These are phyloP conservation scores for Millerago galiae DNA, from an alignment of 805 yeast genomes.

Conservation along the genomic window DNA sequence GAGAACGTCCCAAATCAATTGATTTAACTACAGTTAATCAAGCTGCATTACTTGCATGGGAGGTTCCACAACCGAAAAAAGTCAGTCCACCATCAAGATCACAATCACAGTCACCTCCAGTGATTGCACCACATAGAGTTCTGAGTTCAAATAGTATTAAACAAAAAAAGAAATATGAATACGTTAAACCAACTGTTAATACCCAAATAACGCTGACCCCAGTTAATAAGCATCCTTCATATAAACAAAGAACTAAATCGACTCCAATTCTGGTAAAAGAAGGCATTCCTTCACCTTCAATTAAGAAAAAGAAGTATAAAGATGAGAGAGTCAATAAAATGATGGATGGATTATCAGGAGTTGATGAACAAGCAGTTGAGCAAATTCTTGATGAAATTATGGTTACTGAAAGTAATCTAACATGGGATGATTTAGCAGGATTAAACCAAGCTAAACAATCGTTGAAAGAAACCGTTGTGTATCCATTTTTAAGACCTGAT, in stretches of 20 bases:
- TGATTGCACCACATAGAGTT: not conserved
- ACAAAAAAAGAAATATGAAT: slow-evolving; percentile 17
- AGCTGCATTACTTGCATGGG: slow-evolving; percentile 25
- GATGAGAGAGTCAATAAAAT: slow-evolving; percentile 23
- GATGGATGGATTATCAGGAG: slow-evolving; percentile 44
- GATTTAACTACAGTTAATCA: slow-evolving; percentile 20
- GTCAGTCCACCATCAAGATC: slow-evolving; percentile 9
- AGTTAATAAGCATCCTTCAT: slow-evolving; percentile 2
- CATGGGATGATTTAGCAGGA: slow-evolving; percentile 96
- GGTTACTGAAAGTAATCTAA: slow-evolving; percentile 83
- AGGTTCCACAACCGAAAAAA: slow-evolving; percentile 11
- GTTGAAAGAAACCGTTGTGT: slow-evolving; percentile 89
- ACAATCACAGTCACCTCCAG: not conserved
- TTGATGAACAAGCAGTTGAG: slow-evolving; percentile 71
- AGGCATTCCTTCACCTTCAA: not conserved
- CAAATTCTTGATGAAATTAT: slow-evolving; percentile 87
- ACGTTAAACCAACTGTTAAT: slow-evolving; percentile 21
- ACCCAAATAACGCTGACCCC: slow-evolving; percentile 23
- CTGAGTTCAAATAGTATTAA: not conserved
- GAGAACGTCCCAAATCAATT: slow-evolving; percentile 21
- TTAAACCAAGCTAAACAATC: slow-evolving; percentile 82
- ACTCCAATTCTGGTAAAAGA: not conserved
- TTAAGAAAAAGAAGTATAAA: slow-evolving; percentile 7
- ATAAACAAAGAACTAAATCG: not conserved
- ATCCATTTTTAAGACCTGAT: slow-evolving; percentile 92